Conservation (phyloP, 139 green algal species). For the Zygnema circumcarinatum region DNA sequence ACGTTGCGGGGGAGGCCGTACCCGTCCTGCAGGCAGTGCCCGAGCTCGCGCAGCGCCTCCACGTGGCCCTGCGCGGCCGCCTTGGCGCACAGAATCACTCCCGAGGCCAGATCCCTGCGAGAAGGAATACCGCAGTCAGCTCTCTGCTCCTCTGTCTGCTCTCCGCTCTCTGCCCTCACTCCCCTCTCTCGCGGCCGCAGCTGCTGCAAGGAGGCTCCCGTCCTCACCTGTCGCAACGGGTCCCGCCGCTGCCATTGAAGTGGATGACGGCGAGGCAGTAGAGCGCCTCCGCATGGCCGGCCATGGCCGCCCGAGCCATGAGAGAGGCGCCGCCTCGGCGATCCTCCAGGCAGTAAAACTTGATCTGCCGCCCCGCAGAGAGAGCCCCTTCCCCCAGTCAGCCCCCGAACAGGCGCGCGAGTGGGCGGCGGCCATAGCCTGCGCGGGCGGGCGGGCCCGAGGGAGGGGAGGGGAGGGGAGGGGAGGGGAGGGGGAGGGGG, state of each 20-base stretch:
- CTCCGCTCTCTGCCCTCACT: not conserved
- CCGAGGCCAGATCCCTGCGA: conserved; percentile 32
- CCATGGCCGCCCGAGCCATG: conserved; percentile 44
- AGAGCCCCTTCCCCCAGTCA: conserved; percentile 1
- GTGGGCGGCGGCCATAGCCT: not conserved
- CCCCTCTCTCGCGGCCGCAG: not conserved
- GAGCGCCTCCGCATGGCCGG: conserved; percentile 34
- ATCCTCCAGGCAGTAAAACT: conserved; percentile 60
- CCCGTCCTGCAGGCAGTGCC: conserved; percentile 60
- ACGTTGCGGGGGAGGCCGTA: conserved; percentile 47
- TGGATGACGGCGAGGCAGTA: conserved; percentile 61
- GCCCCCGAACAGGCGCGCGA: not conserved
- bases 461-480: not conserved
- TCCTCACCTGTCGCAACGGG: conserved; percentile 31
- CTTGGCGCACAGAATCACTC: conserved; percentile 51
- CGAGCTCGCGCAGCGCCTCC: conserved; percentile 52
- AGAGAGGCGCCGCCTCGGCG: conserved; percentile 29
- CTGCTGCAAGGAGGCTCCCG: not conserved
- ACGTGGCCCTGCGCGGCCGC: conserved; percentile 36
- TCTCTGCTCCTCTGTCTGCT: not conserved
- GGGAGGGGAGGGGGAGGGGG: conserved; percentile 8
- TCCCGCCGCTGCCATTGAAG: conserved; percentile 62
- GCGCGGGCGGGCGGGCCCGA: no score
- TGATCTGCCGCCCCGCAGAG: conserved; percentile 19
- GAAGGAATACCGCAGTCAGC: not conserved